Conservation (phyloP, 1,139 yeast genomes). For the Blastobotrys serpentis region DNA sequence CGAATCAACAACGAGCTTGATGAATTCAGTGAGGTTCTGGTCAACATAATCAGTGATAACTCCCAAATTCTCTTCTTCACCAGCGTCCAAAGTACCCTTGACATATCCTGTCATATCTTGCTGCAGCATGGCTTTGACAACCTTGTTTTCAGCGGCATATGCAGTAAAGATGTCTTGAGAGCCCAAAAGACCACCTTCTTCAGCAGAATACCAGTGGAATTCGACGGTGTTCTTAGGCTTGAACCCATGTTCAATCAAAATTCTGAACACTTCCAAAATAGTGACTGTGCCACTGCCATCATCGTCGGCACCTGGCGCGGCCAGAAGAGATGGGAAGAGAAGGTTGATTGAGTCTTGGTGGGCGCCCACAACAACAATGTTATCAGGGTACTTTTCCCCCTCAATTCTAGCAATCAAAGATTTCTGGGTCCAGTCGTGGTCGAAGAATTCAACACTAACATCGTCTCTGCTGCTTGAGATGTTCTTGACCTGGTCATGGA, state of each 20-base stretch:
- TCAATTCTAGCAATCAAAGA: slow-evolving; percentile 51
- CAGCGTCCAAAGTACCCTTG: slow-evolving; percentile 52
- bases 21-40: slow-evolving; percentile 55
- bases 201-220: slow-evolving; percentile 94
- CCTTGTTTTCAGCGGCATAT: slow-evolving; percentile 48
- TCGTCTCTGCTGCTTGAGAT: slow-evolving; percentile 38
- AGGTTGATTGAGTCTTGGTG: slow-evolving; percentile 87
- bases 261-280: slow-evolving; percentile 68
- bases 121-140: slow-evolving; percentile 81
- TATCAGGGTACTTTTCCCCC: slow-evolving; percentile 41
- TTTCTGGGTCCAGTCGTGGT: slow-evolving; percentile 59
- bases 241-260: slow-evolving; percentile 50
- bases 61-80: slow-evolving; percentile 72
- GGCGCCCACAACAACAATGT: slow-evolving; percentile 74
- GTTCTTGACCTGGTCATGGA: slow-evolving; percentile 50
- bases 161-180: slow-evolving; percentile 71
- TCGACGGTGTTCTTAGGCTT: slow-evolving; percentile 73
- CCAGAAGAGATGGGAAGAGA: slow-evolving; percentile 62
- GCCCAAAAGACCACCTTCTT: slow-evolving; percentile 90
- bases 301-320: slow-evolving; percentile 96
- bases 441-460: slow-evolving; percentile 43
- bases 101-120: slow-evolving; percentile 95
- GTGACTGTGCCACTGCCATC: slow-evolving; percentile 90
- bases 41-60: slow-evolving; percentile 75
- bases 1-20: slow-evolving; percentile 56